Evolutionary conservation across 257 asterid species (phyloP).

Genomic region (Plantago ovata): DNA sequence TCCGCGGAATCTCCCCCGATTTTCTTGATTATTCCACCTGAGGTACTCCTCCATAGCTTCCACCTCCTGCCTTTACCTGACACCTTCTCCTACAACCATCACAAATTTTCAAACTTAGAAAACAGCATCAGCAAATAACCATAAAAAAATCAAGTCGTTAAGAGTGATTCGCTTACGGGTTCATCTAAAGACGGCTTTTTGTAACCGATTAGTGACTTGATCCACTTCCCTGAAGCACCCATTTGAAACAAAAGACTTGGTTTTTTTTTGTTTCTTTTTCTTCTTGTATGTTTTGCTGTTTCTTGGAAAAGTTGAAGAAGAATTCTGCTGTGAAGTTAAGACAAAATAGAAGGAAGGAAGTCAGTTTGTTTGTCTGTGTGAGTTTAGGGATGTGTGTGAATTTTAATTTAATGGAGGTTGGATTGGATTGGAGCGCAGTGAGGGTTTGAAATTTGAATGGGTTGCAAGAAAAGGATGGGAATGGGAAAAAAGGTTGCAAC

Average conservation of each 20-base stretch:
- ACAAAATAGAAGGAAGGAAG: no score
- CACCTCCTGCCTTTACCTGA: constrained; percentile 69
- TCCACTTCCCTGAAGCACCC: constrained; percentile 94
- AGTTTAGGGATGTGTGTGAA: no score
- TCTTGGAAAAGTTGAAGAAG: no score
- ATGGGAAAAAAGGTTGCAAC: no score
- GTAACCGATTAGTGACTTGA: constrained; percentile 62
- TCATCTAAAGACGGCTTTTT: constrained; percentile 47
- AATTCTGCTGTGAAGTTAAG: no score
- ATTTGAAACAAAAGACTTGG: constrained; percentile 26
- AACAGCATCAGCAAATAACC: neutral
- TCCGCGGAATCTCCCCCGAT: constrained; percentile 39
- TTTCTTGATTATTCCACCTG: constrained; percentile 55
- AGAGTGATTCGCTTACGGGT: constrained; percentile 32
- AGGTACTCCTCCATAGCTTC: constrained; percentile 91
- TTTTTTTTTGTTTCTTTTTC: no score
- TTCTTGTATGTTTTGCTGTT: no score
- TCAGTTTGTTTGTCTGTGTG: no score
- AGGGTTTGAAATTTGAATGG: no score
- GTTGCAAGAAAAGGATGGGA: no score
- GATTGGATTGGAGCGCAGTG: no score
- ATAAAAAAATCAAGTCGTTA: neutral
- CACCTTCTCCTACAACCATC: constrained; percentile 41
- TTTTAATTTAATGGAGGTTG: no score
- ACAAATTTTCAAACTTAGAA: neutral